These are phyloP conservation scores for Groenewaldozyma tartarivorans DNA, from an alignment of 805 yeast species.

Conservation along the genomic window DNA sequence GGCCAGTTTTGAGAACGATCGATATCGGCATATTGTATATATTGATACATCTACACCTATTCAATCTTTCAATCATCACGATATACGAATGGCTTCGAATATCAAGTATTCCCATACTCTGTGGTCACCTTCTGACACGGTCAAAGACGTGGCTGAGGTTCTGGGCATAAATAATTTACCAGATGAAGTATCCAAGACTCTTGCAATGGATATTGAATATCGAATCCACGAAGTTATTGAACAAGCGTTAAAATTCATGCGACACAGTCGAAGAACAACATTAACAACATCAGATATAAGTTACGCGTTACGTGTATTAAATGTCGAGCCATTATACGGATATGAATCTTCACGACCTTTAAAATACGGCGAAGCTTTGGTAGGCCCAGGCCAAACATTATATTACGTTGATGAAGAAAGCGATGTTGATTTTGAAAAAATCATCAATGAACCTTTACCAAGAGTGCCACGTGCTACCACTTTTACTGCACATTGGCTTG, in stretches of 20 bases:
- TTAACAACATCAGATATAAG: conserved; percentile 74
- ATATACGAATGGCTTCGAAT: conserved; percentile 17
- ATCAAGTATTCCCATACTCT: conserved; percentile 63
- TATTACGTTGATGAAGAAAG: conserved; percentile 85
- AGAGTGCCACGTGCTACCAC: conserved; percentile 88
- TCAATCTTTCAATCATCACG: too few species aligned
- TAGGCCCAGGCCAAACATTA: conserved; percentile 86
- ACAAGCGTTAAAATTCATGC: conserved; percentile 91
- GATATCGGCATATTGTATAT: too few species aligned
- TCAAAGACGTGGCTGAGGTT: conserved; percentile 89
- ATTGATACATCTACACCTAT: too few species aligned
- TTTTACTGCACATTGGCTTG: conserved; percentile 89
- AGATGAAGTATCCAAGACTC: conserved; percentile 86
- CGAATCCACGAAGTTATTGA: conserved; percentile 91
- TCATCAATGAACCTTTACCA: conserved; percentile 90
- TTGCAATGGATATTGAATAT: conserved; percentile 99
- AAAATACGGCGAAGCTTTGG: conserved; percentile 76
- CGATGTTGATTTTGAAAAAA: conserved; percentile 86
- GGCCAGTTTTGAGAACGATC: too few species aligned
- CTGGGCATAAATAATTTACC: conserved; percentile 66
- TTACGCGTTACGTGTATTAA: conserved; percentile 71
- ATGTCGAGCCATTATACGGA: conserved; percentile 91
- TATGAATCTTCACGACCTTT: conserved; percentile 65
- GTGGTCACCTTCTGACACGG: conserved; percentile 97
- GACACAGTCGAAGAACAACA: conserved; percentile 80